Evolutionary conservation across 257 asterid species (phyloP).

Genomic region (Przewalskia tangutica): DNA sequence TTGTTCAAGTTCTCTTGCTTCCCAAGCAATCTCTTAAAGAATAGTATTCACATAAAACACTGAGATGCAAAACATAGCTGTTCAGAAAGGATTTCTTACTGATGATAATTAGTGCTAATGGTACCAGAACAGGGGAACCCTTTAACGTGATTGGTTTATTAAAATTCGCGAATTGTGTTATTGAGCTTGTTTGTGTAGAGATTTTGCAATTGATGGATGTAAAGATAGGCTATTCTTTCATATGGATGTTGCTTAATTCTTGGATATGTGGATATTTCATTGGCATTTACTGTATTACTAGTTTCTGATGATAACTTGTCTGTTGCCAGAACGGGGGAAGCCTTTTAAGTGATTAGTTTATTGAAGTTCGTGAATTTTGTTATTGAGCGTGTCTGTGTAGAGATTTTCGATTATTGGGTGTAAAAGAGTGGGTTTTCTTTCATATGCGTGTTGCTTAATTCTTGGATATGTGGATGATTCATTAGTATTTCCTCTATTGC

Average conservation of each 20-base stretch:
- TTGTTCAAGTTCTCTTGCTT: constrained; percentile 14
- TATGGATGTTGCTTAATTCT: background rate
- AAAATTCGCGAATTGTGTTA: background rate
- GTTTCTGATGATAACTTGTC: background rate
- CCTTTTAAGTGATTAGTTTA: no score
- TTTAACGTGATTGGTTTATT: background rate
- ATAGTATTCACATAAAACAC: background rate
- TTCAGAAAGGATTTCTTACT: background rate
- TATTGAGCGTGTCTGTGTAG: no score
- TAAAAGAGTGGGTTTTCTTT: no score
- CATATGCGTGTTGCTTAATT: background rate
- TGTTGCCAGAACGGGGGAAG: no score
- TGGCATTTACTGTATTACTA: background rate
- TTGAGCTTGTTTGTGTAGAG: background rate
- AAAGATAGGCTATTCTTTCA: background rate
- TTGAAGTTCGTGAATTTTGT: no score
- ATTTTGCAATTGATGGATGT: background rate
- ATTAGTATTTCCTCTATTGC: background rate
- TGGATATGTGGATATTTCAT: background rate
- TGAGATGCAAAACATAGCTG: background rate
- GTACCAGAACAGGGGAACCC: background rate
- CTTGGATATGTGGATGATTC: background rate
- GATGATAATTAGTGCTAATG: background rate
- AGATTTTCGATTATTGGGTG: no score
- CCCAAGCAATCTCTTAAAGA: constrained; percentile 13